Base-by-base conservation (phyloP, 179 eudicot species). In the Beta macrorhiza region DNA sequence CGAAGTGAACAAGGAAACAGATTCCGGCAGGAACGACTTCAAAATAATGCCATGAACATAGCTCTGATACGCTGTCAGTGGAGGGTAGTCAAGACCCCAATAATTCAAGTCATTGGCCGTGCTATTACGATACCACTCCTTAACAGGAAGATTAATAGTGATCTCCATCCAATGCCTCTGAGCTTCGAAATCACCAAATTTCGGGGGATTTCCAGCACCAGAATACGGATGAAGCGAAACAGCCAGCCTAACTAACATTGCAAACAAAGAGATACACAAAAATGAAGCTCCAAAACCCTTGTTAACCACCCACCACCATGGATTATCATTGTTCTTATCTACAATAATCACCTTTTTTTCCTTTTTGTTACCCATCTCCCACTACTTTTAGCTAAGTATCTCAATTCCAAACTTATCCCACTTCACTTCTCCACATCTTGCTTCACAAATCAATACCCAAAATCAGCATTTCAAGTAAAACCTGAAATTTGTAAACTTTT, bases 141-240 rank as follows among this genome's bases (percentile, higher is more conserved):
- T 83, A 7, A 83, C 84, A 8, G 98, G 96, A 32, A 92, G 92
- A 84, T 91, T 94, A 79, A 87, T 72, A n/a, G 99, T 93, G 80
- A 96, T 89, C 91, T 93, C 99, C 99, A 96, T 96, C 99, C 99
- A 96, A 85, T 94, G 99, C 79, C 99, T 85, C 82, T 96, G 99
- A 19, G 99, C 99, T 91, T 96, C 99, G 76, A 89, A 96, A 84
- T 96, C 99, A 52, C 99, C 99, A 56, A 82, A 94, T 78, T 87
- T 96, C 25, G 99, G 97, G 17, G 94, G 93, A 77, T 87, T 83
- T 44, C 92, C 89, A 49, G 92, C 96, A 42, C 99, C 98, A 5
- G 98, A 94, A 74, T 94, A 96, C 10, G 97, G 92, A 75, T 96
- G 96, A 57, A 94, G 84, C 5, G 99, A 93, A 53, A 94, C 91